Evolutionary conservation across 2,329 filamentous ascomycete genomes (phyloP), one percentile per base, ranked within the genome.

Genomic region (Gaeumannomyces tritici): DNA sequence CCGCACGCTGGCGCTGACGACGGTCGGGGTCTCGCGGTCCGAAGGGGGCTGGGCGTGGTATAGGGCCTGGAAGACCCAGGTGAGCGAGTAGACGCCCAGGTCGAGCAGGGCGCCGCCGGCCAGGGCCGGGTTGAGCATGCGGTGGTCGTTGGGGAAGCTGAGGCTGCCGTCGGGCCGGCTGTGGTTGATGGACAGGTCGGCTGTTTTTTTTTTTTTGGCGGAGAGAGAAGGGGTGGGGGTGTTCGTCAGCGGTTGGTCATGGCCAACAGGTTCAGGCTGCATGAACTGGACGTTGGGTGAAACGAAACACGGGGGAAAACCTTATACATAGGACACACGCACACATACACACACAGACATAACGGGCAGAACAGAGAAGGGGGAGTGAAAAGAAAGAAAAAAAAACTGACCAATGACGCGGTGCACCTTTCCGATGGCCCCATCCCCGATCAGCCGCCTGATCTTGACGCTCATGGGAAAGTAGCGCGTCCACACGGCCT

Each of bases 401-500:
- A 26, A 18, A 12, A 54, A 66, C 78, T 71, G 67, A 82, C 80
- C 79, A 63, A 80, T 72, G 33, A 83, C 83, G 64, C 86, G 83
- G 67, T 84, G 85, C 60, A 89, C 83, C 24, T 79, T 78, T 4
- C 86, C 86, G 67, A 86, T 82, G 66, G 77, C 76, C 31, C 82
- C 83, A 1, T 76, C 75, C 63, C 75, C 68, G 60, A 86, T 79
- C 63, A 92, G 76, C 70, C 93, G 85, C 61, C 89, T 80, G 51
- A 92, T 79, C 72, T 90, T 85, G 72, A 91, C 83, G 70, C 89
- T 93, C 15, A 96, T 77, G 2, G 92, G 92, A 77, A 96, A 95
- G 77, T 89, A 95, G 64, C 92, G 82, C 47, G 91, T 96, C 92
- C 91, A 96, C 26, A 96, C 90, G 56, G 90, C 90, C 76, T 93